Evolutionary conservation across 257 asterid genomes (phyloP), one percentile per base, ranked within the genome.

Genomic region (Schizonepeta tenuifolia): DNA sequence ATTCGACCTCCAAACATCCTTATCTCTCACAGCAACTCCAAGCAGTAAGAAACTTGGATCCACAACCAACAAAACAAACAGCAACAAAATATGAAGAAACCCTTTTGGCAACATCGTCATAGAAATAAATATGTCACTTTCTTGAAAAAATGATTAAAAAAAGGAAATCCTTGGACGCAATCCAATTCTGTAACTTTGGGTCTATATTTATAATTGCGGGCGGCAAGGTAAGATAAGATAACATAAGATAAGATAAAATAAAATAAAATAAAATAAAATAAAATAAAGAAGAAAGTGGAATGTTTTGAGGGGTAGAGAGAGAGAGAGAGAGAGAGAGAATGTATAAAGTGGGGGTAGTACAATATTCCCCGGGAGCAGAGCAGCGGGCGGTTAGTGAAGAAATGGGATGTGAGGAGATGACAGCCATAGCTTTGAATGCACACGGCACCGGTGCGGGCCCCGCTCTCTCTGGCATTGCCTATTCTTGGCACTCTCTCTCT

Each of bases 1-100:
- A 69, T 74, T 80, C 10, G 96, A 82, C 38, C 81, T 82, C 96
- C 91, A 88, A 0, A 76, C 82, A 77, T 88, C 90, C 69, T 74
- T 86, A 58, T 88, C 91, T 3, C 58, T 81, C 80, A 71, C 80
- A 73, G 14, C 70, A 33, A 21, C 77, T 12, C 77, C 84, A 36
- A 71, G 14, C 21, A 38, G 8, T 7, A 51, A 67, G 7, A 80
- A 71, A 4, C 56, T 40, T 18, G 75, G 43, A 55, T 33, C 26
- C 21, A 67, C 33, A 51, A 65, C 36, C 40, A 69, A 63, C 44
- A 55, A 41, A 35, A 76, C 38, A 55, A 80, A 17, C 66, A 62
- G 9, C 14, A 72, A 58, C n/a, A 72, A 58, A 62, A 71, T 24
- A 7, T 57, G 46, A 24, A 67, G n/a, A n/a, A n/a, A 22, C 72